phyloP scores from a whole-genome alignment of 139 green algal genomes.

The Diplosphaera chodatii region DNA sequence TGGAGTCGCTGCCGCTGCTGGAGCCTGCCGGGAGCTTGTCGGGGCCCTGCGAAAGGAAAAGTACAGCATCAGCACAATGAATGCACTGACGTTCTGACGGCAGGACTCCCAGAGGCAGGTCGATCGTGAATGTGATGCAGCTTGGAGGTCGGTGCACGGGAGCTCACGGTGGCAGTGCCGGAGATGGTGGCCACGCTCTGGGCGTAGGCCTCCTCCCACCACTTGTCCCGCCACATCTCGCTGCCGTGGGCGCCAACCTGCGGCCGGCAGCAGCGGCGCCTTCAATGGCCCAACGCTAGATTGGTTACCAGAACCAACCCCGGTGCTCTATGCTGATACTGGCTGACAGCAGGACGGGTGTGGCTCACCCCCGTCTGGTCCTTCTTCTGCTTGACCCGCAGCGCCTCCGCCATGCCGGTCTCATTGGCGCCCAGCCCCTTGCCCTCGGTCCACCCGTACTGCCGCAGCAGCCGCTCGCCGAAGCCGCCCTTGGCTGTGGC shows the following conservation, averaged over 20 bases:
- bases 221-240: slow-evolving; percentile 64
- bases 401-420: slow-evolving; percentile 59
- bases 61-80: too few relatives aligned
- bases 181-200: neutral
- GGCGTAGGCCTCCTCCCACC: slow-evolving; percentile 73
- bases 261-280: too few relatives aligned
- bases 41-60: too few relatives aligned
- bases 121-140: too few relatives aligned
- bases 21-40: neutral
- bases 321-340: too few relatives aligned
- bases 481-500: slow-evolving; percentile 67
- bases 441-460: slow-evolving; percentile 75
- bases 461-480: slow-evolving; percentile 72
- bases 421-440: slow-evolving; percentile 65
- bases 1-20: slow-evolving; percentile 2
- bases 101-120: too few relatives aligned
- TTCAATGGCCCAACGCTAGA: too few relatives aligned
- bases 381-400: slow-evolving; percentile 82
- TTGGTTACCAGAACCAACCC: too few relatives aligned
- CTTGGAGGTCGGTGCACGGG: too few relatives aligned
- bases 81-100: too few relatives aligned
- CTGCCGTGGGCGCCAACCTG: slow-evolving; percentile 54
- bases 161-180: neutral
- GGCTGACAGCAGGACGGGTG: too few relatives aligned
- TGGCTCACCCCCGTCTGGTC: slow-evolving; percentile 64